phyloP scores from a whole-genome alignment of 2,329 filamentous ascomycete genomes.

The Phyllosticta paracitricarpa region DNA sequence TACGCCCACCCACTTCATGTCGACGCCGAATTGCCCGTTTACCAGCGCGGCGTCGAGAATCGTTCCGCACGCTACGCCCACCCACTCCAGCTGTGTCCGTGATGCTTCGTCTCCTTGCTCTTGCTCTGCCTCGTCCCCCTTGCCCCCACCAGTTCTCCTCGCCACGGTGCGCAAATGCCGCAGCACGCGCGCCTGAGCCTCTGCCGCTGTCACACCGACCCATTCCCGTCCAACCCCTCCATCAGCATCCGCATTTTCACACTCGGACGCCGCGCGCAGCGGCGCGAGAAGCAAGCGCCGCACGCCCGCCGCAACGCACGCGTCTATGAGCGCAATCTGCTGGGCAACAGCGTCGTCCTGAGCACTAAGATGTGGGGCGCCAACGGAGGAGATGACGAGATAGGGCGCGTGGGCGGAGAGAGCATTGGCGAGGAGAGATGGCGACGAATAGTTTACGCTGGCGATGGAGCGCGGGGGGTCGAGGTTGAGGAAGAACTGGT shows the following conservation, averaged over 20 bases:
- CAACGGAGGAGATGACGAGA: slow-evolving; percentile 18
- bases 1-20: slow-evolving; percentile 23
- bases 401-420: slow-evolving; percentile 6
- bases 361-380: not conserved
- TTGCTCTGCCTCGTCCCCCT: not conserved
- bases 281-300: slow-evolving; percentile 28
- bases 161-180: slow-evolving; percentile 19
- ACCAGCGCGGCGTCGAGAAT: slow-evolving; percentile 23
- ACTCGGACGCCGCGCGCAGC: slow-evolving; percentile 24
- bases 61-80: slow-evolving; percentile 25
- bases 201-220: slow-evolving; percentile 23
- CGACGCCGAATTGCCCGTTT: slow-evolving; percentile 27
- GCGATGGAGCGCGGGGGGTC: slow-evolving; percentile 13
- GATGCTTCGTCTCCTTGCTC: not conserved
- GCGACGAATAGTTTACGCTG: slow-evolving; percentile 20
- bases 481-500: slow-evolving; percentile 14
- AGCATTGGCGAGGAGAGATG: not conserved
- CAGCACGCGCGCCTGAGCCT: slow-evolving; percentile 22
- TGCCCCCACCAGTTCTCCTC: not conserved
- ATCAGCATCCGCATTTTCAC: slow-evolving; percentile 30
- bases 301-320: slow-evolving; percentile 26
- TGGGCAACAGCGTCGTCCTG: slow-evolving; percentile 15
- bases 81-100: slow-evolving; percentile 15
- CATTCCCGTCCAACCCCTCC: slow-evolving; percentile 20
- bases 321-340: slow-evolving; percentile 22